Conservation (phyloP, 208 protist species). For the Porcisia hertigi region DNA sequence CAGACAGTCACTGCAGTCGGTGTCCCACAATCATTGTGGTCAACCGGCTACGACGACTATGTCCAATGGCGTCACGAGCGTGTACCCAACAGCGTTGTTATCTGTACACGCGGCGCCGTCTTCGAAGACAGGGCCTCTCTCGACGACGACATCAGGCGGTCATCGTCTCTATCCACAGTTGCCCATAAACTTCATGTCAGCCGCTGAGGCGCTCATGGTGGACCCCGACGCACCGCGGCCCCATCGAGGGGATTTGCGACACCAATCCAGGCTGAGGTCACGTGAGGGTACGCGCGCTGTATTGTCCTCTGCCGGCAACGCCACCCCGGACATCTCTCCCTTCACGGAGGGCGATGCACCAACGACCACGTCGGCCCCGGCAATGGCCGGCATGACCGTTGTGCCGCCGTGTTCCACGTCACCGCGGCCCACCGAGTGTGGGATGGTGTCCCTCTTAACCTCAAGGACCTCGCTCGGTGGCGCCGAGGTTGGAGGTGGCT, state of each 20-base stretch:
- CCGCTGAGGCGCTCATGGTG: conserved; percentile 26
- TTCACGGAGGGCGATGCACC: no score
- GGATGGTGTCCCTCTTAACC: not conserved
- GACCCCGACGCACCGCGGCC: conserved; percentile 30
- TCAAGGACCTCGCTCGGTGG: not conserved
- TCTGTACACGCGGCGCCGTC: not conserved
- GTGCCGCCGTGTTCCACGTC: conserved; percentile 5
- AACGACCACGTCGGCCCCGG: not conserved
- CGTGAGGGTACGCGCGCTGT: not conserved
- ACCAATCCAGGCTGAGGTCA: not conserved
- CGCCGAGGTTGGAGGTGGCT: not conserved
- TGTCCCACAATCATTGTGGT: not conserved
- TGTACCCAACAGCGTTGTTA: not conserved
- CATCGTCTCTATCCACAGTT: not conserved
- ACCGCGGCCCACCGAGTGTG: not conserved
- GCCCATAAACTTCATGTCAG: not conserved
- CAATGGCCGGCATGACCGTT: not conserved
- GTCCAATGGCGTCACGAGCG: not conserved
- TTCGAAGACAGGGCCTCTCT: not conserved
- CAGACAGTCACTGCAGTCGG: not conserved
- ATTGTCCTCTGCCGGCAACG: not conserved
- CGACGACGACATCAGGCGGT: not conserved
- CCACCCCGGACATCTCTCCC: not conserved
- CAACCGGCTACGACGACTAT: not conserved
- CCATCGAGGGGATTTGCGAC: not conserved